Evolutionary conservation across 441 rosid genomes (phyloP).

Genomic region (Viola pubescens): DNA sequence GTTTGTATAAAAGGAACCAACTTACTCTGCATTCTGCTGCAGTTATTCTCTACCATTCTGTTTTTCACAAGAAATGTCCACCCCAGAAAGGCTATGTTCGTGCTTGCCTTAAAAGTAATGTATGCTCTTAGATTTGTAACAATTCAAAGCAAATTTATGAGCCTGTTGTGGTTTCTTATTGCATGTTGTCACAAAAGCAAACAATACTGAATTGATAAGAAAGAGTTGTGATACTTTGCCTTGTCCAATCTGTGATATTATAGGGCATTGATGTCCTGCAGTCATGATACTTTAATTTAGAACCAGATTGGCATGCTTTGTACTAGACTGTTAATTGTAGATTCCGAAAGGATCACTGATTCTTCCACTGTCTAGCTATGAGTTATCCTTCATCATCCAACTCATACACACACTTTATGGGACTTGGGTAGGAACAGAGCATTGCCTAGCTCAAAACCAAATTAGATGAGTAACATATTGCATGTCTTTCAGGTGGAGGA

Average conservation of each 20-base stretch:
- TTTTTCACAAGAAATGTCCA: constrained; percentile 90
- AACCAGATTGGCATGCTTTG: background rate
- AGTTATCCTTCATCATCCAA: background rate
- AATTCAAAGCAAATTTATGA: constrained; percentile 5
- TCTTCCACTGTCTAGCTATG: background rate
- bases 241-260: background rate
- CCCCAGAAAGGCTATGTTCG: constrained; percentile 77
- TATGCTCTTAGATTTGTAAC: constrained; percentile 46
- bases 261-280: background rate
- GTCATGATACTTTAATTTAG: background rate
- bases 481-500: constrained; percentile 70
- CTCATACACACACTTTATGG: background rate
- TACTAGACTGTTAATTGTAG: background rate
- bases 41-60: constrained; percentile 93
- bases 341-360: constrained; percentile 1
- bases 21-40: constrained; percentile 24
- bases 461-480: constrained; percentile 17
- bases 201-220: too few species aligned
- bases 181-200: constrained; percentile 2
- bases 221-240: background rate
- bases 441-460: background rate
- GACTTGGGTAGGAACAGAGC: background rate
- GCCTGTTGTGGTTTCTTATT: constrained; percentile 9
- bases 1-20: constrained; percentile 19
- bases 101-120: constrained; percentile 99